Evolutionary conservation across 495 filamentous ascomycete species (phyloP).

Genomic region (Penicillium silybi): DNA sequence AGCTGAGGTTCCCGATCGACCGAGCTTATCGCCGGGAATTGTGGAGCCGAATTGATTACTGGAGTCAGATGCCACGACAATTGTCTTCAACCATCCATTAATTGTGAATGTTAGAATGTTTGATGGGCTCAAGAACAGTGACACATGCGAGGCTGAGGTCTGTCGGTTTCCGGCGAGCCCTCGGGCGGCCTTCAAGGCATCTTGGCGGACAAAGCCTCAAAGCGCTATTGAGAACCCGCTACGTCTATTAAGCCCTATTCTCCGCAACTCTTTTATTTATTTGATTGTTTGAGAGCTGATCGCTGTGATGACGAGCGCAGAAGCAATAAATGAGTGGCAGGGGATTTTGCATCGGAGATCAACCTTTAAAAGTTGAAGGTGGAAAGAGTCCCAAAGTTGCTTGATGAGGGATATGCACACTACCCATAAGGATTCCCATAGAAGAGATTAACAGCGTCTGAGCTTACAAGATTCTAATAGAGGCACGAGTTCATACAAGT

Average conservation of each 20-base stretch:
- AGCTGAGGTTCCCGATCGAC: constrained; percentile 4
- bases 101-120: neutral
- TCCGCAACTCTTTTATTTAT: too few species aligned
- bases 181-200: neutral
- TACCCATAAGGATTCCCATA: neutral
- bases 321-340: constrained; percentile 2
- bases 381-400: neutral
- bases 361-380: neutral
- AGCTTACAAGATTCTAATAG: neutral
- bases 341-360: constrained; percentile 2
- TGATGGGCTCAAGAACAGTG: neutral
- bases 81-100: neutral
- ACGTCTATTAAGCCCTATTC: neutral
- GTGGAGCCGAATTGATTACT: constrained; percentile 6
- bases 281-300: too few species aligned
- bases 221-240: constrained; percentile 2
- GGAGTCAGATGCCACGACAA: neutral
- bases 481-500: neutral
- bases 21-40: constrained; percentile 15
- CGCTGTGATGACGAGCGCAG: too few species aligned
- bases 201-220: constrained; percentile 3
- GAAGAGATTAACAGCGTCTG: neutral
- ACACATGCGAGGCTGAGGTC: neutral
- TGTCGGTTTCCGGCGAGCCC: neutral
- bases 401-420: neutral